Evolutionary conservation across 495 filamentous ascomycete species (phyloP), one percentile per base, ranked within the genome.

Genomic region (Alectoria sarmentosa): DNA sequence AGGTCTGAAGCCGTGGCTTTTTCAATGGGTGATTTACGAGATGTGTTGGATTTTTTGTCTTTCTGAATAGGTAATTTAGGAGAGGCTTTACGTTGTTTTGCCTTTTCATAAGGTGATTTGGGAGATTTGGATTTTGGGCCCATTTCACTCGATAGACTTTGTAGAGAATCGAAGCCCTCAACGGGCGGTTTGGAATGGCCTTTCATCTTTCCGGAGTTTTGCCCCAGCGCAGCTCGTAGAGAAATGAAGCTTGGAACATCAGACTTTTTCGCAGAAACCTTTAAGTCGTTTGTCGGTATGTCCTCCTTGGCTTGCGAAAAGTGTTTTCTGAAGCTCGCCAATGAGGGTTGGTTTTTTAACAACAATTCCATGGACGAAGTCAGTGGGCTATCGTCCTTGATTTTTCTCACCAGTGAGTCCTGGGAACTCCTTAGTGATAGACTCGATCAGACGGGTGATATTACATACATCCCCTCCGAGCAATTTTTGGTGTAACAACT

Each of bases 1-100:
- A 72, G 66, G 4, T 58, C 34, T 28, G 52, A 49, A 26, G 66
- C 70, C 32, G 64, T 48, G 23, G 67, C 55, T 49, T 42, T 65
- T 36, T 66, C 52, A 46, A 72, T 72, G 23, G 15, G 1, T 19
- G 28, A 32, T 32, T 54, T 55, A 21, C 17, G 8, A 21, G 8
- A 3, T 3, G 15, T 3, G 6, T 32, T 32, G 23, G 14, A 2
- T 15, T 30, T 58, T 61, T 60, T 19, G 23, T 17, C n/a, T 26
- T 57, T 13, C 17, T 38, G n/a, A 13, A 4, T 1, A 14, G 13
- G 11, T 15, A 15, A 13, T 28, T 39, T 48, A 26, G n/a, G 44
- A 26, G n/a, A n/a, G 26, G n/a, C 44, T 48, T n/a, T 48, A 9
- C 10, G n/a, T 26, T 2, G 21, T 46, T n/a, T 7, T 1, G n/a